Evolutionary conservation across 306 rosid genomes (phyloP).

Genomic region (Prunus davidiana): DNA sequence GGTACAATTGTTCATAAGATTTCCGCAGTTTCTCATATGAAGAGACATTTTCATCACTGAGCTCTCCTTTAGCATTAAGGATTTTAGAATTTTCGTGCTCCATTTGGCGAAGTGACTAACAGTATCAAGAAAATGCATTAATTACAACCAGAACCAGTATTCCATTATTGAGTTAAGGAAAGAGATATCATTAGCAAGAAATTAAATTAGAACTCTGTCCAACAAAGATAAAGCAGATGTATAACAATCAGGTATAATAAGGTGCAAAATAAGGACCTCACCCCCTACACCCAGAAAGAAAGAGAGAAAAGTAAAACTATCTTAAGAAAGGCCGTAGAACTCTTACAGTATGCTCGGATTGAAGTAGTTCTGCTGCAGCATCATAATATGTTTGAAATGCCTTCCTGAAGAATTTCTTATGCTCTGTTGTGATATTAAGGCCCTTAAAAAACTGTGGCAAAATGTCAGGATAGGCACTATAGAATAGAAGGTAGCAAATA

Average conservation of each 20-base stretch:
- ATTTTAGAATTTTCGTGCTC: conserved; percentile 95
- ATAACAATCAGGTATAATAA: background rate
- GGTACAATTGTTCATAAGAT: conserved; percentile 84
- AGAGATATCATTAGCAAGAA: background rate
- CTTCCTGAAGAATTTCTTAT: conserved; percentile 81
- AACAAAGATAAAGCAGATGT: background rate
- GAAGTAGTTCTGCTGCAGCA: conserved; percentile 84
- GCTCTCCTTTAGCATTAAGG: conserved; percentile 95
- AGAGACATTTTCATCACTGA: conserved; percentile 78
- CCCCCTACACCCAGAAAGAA: conserved; percentile 1
- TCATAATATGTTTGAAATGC: conserved; percentile 81
- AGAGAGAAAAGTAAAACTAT: conserved; percentile 9
- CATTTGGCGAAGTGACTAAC: conserved; percentile 88
- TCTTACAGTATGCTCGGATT: conserved; percentile 92
- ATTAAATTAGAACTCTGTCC: background rate
- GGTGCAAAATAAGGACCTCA: background rate
- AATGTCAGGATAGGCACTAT: conserved; percentile 33
- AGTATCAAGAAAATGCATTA: conserved; percentile 7
- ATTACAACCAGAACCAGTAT: background rate
- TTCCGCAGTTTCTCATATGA: conserved; percentile 95
- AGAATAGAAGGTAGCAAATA: conserved; percentile 24
- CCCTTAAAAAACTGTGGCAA: conserved; percentile 81
- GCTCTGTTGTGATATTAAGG: conserved; percentile 80
- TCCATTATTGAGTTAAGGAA: background rate
- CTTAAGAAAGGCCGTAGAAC: conserved; percentile 17